Conservation (phyloP, 768 basidiomycete genomes). For the Podaxis sp. region DNA sequence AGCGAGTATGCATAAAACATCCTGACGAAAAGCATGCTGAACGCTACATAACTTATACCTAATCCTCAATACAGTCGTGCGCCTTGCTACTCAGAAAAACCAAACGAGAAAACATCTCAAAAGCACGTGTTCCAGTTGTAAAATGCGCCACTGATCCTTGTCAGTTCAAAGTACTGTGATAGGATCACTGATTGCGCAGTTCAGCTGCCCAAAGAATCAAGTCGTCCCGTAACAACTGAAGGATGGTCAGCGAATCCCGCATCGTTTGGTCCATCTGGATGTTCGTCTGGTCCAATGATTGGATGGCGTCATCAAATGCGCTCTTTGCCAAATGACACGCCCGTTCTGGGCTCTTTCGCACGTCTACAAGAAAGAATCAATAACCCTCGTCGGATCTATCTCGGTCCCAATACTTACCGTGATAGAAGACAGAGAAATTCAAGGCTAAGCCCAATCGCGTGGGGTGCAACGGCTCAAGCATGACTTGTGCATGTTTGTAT, state of each 20-base stretch:
- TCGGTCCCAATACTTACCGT: constrained; percentile 30
- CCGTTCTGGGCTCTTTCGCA: constrained; percentile 77
- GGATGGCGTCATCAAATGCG: constrained; percentile 87
- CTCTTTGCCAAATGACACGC: constrained; percentile 89
- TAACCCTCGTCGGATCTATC: not conserved
- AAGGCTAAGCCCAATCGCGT: constrained; percentile 85
- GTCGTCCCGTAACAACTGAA: constrained; percentile 82
- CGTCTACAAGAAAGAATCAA: constrained; percentile 38
- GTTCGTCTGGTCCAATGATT: constrained; percentile 48
- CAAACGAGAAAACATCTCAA: not conserved
- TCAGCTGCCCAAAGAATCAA: constrained; percentile 82
- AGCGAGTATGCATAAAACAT: not conserved
- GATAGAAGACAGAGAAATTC: constrained; percentile 94
- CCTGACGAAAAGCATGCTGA: constrained; percentile 8
- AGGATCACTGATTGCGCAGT: constrained; percentile 29
- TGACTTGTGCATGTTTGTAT: constrained; percentile 74
- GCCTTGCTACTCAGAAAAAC: not conserved
- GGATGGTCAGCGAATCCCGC: constrained; percentile 77
- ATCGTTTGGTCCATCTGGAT: constrained; percentile 32
- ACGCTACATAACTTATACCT: not conserved
- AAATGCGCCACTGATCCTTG: not conserved
- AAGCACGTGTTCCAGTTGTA: not conserved
- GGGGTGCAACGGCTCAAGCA: constrained; percentile 76
- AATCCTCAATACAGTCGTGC: not conserved
- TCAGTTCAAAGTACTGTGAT: too few relatives aligned